Evolutionary conservation across 2,329 filamentous ascomycete genomes (phyloP), one percentile per base, ranked within the genome.

Genomic region (Pseudogymnoascus sp.): DNA sequence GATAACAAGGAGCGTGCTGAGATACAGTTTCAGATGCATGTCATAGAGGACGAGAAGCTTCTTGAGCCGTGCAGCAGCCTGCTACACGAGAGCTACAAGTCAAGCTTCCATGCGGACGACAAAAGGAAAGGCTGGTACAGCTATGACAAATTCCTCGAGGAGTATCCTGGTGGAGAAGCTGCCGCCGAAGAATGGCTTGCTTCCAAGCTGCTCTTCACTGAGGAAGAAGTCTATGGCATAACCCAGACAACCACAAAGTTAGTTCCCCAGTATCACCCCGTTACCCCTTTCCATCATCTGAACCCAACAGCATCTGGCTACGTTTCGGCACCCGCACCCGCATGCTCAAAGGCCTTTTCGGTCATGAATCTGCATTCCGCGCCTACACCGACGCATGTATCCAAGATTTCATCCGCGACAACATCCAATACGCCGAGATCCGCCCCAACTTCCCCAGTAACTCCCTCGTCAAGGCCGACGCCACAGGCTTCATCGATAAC

Each of bases 321-420:
- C 77, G 76, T n/a, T 92, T 91, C 72, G 89, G 89, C 66, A 80
- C 81, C 58, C 80, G 86, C 3, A 90, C 87, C 3, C 80, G 85
- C 59, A 87, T 87, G 76, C 89, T 90, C 80, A 90, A 90, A 69
- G 87, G 87, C 0, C 76, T 90, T 0, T 81, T 89, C 68, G 87
- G 87, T 70, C 89, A 89, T 67, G 80, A 84, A 69, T 78, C 76
- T 3, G 84, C 85, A 3, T 89, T 85, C 69, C 76, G 77, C 55
- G 76, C 74, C 71, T 90, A 90, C 67, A 87, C 86, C 2, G 74
- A 77, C 8, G 71, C 75, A 2, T 84, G 83, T 17, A 81, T 89
- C 9, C 75, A 85, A 63, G 81, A 84, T 64, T 85, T 90, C 71
- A 80, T 84, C 21, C 69, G 76, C 5, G 86, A 90, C 69, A 83